A percentile compares a stretch with the other conserved stretches of the same genome.
phyloP scores from a whole-genome alignment of 805 yeast genomes.

The Wickerhamomyces kurtzmanii region DNA sequence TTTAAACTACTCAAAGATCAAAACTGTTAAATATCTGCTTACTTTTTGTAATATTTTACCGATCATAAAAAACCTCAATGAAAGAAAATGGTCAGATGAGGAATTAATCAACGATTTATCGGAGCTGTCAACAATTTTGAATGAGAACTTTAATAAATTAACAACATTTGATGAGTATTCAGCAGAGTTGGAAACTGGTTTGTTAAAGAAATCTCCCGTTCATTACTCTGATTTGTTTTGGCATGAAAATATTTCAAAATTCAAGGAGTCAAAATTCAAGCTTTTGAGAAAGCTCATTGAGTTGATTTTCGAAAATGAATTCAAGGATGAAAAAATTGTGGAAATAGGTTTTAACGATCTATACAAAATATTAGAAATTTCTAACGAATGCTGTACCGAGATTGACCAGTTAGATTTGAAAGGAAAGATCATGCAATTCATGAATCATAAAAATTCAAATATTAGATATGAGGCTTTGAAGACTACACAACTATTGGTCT shows the following conservation, averaged over 20 bases:
- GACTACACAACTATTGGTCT: conserved; percentile 89
- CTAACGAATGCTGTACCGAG: conserved; percentile 50
- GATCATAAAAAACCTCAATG: conserved; percentile 57
- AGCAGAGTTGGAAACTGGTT: conserved; percentile 72
- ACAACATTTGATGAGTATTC: conserved; percentile 90
- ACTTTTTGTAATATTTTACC: conserved; percentile 70
- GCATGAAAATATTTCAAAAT: conserved; percentile 69
- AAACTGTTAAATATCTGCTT: conserved; percentile 53
- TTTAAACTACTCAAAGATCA: no score
- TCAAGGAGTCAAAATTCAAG: conserved; percentile 73
- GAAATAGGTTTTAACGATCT: conserved; percentile 66
- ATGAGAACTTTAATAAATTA: conserved; percentile 64
- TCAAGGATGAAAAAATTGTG: conserved; percentile 23
- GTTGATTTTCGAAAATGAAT: conserved; percentile 31
- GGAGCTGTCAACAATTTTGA: conserved; percentile 46
- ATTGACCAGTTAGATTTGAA: conserved; percentile 54
- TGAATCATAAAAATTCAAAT: conserved; percentile 73
- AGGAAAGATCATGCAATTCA: conserved; percentile 72
- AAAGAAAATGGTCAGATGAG: conserved; percentile 91
- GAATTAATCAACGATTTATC: conserved; percentile 73
- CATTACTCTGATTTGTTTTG: conserved; percentile 86
- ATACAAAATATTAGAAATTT: conserved; percentile 46
- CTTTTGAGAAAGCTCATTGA: conserved; percentile 52
- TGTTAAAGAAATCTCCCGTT: conserved; percentile 84
- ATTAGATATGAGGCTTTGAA: conserved; percentile 92